phyloP scores from a whole-genome alignment of 2,329 filamentous ascomycete species.

The Fusarium aywerte region DNA sequence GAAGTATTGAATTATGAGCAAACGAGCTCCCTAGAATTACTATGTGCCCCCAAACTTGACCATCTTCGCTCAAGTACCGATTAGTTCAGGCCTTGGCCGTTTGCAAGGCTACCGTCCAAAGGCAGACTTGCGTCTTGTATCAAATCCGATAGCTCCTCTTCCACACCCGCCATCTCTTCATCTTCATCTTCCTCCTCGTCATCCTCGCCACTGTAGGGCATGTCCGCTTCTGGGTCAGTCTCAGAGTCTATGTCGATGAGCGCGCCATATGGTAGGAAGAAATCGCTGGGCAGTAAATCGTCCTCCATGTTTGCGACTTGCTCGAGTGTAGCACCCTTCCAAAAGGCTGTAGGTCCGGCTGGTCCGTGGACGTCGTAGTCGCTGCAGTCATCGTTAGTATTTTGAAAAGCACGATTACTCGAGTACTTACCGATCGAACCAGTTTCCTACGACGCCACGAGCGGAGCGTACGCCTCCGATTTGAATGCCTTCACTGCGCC shows the following conservation, averaged over 20 bases:
- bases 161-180: conserved; percentile 22
- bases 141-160: conserved; percentile 38
- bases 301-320: conserved; percentile 42
- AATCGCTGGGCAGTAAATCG: conserved; percentile 49
- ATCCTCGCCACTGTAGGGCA: conserved; percentile 43
- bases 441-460: conserved; percentile 77
- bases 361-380: conserved; percentile 76
- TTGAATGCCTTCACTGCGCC: conserved; percentile 82
- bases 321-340: conserved; percentile 72
- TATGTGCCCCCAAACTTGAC: neutral
- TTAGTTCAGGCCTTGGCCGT: conserved; percentile 1
- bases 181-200: conserved; percentile 31
- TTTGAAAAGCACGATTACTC: neutral
- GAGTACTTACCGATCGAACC: conserved; percentile 76
- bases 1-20: neutral
- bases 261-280: conserved; percentile 46
- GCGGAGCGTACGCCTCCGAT: conserved; percentile 73
- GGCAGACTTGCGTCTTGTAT: conserved; percentile 36
- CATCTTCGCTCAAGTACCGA: neutral
- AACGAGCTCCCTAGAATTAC: neutral
- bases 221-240: conserved; percentile 43
- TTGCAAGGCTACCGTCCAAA: conserved; percentile 23
- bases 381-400: conserved; percentile 49
- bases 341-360: conserved; percentile 79
- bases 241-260: conserved; percentile 35